Base-by-base conservation (phyloP, 495 filamentous ascomycete genomes). In the Cairneyella variabilis region DNA sequence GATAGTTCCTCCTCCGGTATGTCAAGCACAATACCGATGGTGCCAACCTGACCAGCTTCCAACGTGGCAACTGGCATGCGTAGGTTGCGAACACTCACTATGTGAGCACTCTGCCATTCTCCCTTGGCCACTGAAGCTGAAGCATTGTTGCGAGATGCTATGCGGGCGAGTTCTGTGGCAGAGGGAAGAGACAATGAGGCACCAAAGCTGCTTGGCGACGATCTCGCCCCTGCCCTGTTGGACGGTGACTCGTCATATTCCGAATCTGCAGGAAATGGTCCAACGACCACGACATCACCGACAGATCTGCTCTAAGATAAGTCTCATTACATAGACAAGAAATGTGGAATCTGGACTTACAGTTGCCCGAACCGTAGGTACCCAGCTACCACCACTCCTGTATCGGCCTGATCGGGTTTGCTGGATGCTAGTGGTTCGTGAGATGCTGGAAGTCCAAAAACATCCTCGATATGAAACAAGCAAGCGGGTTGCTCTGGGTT, bases 381-480 rank as follows among this genome's bases (percentile, higher is more conserved):
- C 1, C 93, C 93, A 30, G 88, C 90, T 0, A 97, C 75, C 18
- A 98, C 86, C 7, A 83, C 76, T 21, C 80, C 78, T 1, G 73
- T 66, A 39, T 71, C 72, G n/a, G 66, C 58, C 26, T 64, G 54
- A 3, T 70, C 70, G 54, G 70, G 74, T 14, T 73, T 66, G 45
- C 75, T 75, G n/a, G 70, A 73, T 0, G 76, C 73, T 9, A 69
- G 67, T 16, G 76, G 61, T 4, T 69, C 63, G 23, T 69, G 71
- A 2, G 73, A 71, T 2, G 73, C 69, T 14, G 84, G 76, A 27
- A 88, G 72, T 14, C 78, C 75, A 60, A 76, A 82, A 8, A 73
- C 80, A 54, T 97, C 93, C 63, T 97, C 93, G 18, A 97, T 79
- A 63, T 96, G 89, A 59, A 96, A 97, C 1, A 96, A 60, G 20